Base-by-base conservation (phyloP, 352 stramenopile species). In the Globisporangium carolinianum region DNA sequence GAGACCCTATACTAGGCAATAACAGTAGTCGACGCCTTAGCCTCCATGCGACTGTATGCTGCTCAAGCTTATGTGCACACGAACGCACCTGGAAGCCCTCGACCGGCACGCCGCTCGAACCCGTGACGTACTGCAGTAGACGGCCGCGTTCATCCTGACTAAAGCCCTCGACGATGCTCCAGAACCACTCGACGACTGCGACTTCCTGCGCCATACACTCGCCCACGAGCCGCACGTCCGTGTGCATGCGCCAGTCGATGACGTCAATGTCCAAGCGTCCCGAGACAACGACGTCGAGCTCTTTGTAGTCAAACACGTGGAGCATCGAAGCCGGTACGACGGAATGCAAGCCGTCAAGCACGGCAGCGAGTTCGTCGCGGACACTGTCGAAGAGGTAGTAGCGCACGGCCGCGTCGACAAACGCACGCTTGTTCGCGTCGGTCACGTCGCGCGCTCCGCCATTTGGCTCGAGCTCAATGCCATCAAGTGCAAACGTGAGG, bases 291-390 rank as follows among this genome's bases (percentile, higher is more conserved):
- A 94, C 57, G n/a, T 91, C 84, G 1, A 99, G 73, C 74, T 99
- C 96, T 73, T 98, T 96, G 71, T 97, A 98, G 66, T 99, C 97
- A 65, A 99, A 99, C 10, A 98, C 75, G 47, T 97, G 95, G 9
- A 99, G 76, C 17, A 98, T 70, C n/a, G 89, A 83, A 61, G 98
- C 91, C 2, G 91, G 96, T 15, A 99, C 84, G 14, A 99, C 85
- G 58, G 97, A 96, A 58, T 94, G 97, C 50, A 99, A 93, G 12
- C 97, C 85, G 5, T 80, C 67, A 47, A 86, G 55, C 4, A 93
- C 69, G 32, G 65, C 94, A 47, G 73, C 81, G 11, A 99, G 66
- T 70, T 99, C 94, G 2, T 68, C 50, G 54, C 75, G 65, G 51
- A 98, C 85, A 17, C 94, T 91, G 58, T 95, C 94, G 60, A 98